Conservation (phyloP, 2,329 filamentous ascomycete species). For the Trichoderma polysporum region DNA sequence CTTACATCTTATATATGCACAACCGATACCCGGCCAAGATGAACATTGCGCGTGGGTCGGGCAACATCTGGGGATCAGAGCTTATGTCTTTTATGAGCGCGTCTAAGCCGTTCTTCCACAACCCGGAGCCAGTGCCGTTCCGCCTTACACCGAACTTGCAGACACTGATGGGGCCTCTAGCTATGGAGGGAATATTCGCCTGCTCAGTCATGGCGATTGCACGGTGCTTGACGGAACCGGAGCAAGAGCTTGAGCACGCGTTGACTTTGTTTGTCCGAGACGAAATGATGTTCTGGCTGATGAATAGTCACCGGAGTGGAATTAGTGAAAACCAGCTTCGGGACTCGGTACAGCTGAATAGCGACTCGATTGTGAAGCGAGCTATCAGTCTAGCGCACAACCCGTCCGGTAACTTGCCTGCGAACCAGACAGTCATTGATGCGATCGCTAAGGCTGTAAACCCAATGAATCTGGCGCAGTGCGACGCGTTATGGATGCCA, state of each 20-base stretch:
- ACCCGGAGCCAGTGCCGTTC: constrained; percentile 95
- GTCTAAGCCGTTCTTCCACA: constrained; percentile 85
- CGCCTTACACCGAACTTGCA: constrained; percentile 95
- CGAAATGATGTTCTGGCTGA: constrained; percentile 98
- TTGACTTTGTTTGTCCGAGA: constrained; percentile 93
- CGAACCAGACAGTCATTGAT: constrained; percentile 96
- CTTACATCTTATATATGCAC: constrained; percentile 96
- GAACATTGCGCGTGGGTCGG: constrained; percentile 80
- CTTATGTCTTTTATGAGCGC: constrained; percentile 86
- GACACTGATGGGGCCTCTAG: constrained; percentile 91
- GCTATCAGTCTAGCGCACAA: constrained; percentile 79
- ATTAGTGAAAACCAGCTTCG: constrained; percentile 65
- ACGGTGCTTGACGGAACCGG: constrained; percentile 85
- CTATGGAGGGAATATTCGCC: constrained; percentile 95
- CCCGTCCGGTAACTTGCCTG: constrained; percentile 78
- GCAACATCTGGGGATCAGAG: constrained; percentile 95
- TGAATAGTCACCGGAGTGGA: constrained; percentile 64
- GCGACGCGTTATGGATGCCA: constrained; percentile 95
- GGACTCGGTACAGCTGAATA: constrained; percentile 81
- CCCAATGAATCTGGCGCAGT: constrained; percentile 81
- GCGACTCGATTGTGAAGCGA: constrained; percentile 87
- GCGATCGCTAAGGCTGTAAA: constrained; percentile 90
- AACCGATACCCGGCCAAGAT: constrained; percentile 95
- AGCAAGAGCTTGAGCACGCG: constrained; percentile 89
- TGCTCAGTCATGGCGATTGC: constrained; percentile 95